These are phyloP conservation scores for Murraya koenigii DNA, from an alignment of 345 rosid genomes.

Conservation along the genomic window DNA sequence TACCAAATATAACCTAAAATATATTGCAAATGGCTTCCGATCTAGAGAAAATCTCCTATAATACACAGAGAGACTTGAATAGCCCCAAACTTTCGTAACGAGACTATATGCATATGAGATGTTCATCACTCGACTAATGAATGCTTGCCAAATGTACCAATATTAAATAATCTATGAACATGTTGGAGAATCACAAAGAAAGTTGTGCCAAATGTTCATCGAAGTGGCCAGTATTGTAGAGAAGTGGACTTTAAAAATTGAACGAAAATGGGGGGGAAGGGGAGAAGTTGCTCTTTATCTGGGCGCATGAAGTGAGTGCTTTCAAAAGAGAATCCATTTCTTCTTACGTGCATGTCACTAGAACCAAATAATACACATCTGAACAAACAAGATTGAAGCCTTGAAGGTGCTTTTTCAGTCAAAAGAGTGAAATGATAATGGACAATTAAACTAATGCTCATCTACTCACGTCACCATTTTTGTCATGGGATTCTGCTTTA, in stretches of 20 bases:
- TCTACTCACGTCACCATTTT: neutral
- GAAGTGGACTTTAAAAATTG: neutral
- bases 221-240: neutral
- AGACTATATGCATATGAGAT: too few relatives aligned
- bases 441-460: neutral
- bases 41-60: too few relatives aligned
- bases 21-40: too few relatives aligned
- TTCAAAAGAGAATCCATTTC: neutral
- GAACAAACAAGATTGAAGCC: too few relatives aligned
- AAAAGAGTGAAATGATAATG: neutral
- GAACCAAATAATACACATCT: neutral
- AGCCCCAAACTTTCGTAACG: too few relatives aligned
- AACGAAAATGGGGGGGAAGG: neutral
- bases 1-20: too few relatives aligned
- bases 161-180: too few relatives aligned
- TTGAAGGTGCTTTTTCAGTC: neutral
- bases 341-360: constrained; percentile 2
- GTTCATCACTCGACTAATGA: too few relatives aligned
- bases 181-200: too few relatives aligned
- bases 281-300: neutral
- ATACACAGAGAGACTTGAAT: too few relatives aligned
- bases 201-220: neutral
- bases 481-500: neutral
- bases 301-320: neutral
- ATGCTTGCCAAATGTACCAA: too few relatives aligned